A percentile compares a stretch with the other conserved stretches of the same genome.
Conservation (phyloP, 352 stramenopile species). For the Pelagophyceae sp. region DNA sequence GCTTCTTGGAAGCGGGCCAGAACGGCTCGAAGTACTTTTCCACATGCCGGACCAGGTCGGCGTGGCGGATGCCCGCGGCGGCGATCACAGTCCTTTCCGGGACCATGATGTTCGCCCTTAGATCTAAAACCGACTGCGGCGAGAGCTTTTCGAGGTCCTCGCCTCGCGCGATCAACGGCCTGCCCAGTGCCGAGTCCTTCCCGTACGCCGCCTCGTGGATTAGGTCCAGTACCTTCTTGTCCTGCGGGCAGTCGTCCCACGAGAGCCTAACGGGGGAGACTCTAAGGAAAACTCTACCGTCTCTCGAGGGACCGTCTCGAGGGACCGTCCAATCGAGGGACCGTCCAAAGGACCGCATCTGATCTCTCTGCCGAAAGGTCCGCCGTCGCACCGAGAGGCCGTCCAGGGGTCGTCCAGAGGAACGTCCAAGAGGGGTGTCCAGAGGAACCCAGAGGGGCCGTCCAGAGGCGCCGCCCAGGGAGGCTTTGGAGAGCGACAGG, state of each 20-base stretch:
- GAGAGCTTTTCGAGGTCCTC: constrained; percentile 64
- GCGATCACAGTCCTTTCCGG: constrained; percentile 73
- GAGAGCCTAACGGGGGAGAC: constrained; percentile 81
- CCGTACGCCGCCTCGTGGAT: constrained; percentile 74
- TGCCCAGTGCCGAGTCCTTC: constrained; percentile 52
- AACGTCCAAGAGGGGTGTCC: too few relatives aligned
- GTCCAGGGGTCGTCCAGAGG: too few relatives aligned
- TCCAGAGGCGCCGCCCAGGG: too few relatives aligned
- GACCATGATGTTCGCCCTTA: constrained; percentile 64
- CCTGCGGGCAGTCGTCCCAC: constrained; percentile 83
- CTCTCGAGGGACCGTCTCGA: too few relatives aligned
- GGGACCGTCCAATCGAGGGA: too few relatives aligned
- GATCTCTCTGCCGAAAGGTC: too few relatives aligned
- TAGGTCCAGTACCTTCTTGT: constrained; percentile 65
- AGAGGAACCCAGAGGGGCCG: too few relatives aligned
- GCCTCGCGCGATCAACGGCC: constrained; percentile 63
- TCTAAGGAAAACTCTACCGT: too few relatives aligned
- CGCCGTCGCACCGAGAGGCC: too few relatives aligned
- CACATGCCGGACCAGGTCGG: constrained; percentile 74
- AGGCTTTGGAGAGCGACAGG: too few relatives aligned
- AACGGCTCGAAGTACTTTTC: constrained; percentile 73
- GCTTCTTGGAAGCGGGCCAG: constrained; percentile 25
- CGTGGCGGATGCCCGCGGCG: constrained; percentile 86
- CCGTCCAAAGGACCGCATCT: too few relatives aligned
- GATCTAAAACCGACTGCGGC: constrained; percentile 58